Conservation (phyloP, 2,329 filamentous ascomycete species). For the Fusarium pseudocircinatum region DNA sequence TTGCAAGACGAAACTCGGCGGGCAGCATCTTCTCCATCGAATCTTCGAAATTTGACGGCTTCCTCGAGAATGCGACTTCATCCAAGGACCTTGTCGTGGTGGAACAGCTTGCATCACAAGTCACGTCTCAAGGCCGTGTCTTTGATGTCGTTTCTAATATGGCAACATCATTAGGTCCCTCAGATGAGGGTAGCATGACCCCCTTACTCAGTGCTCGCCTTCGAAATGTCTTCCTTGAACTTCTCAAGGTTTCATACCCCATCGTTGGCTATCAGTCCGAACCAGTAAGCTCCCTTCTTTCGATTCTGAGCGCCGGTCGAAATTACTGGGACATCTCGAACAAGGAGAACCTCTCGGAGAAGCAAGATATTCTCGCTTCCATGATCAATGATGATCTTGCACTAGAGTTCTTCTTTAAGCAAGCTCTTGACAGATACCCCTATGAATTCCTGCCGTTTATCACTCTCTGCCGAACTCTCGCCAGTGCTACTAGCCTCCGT, state of each 20-base stretch:
- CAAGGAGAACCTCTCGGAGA: slow-evolving; percentile 44
- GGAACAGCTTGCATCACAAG: slow-evolving; percentile 59
- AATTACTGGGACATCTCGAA: slow-evolving; percentile 64
- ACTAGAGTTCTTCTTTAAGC: slow-evolving; percentile 68
- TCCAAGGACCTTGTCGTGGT: slow-evolving; percentile 63
- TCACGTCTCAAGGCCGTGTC: slow-evolving; percentile 61
- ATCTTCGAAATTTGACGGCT: slow-evolving; percentile 67
- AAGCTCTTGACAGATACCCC: slow-evolving; percentile 81
- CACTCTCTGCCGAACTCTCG: slow-evolving; percentile 73
- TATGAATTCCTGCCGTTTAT: slow-evolving; percentile 86
- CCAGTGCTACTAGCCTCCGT: slow-evolving; percentile 46
- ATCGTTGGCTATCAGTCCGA: slow-evolving; percentile 78
- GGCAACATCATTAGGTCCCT: slow-evolving; percentile 57
- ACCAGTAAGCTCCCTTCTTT: slow-evolving; percentile 72
- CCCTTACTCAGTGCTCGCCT: slow-evolving; percentile 69
- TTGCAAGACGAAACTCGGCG: slow-evolving; percentile 65
- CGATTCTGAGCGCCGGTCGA: slow-evolving; percentile 67
- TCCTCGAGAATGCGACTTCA: slow-evolving; percentile 60
- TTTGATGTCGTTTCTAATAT: slow-evolving; percentile 65
- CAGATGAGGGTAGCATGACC: slow-evolving; percentile 59
- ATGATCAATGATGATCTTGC: slow-evolving; percentile 55
- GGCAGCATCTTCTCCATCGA: slow-evolving; percentile 71
- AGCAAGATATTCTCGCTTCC: slow-evolving; percentile 48
- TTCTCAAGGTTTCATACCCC: slow-evolving; percentile 73
- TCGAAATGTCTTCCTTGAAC: slow-evolving; percentile 72